Evolutionary conservation across 2,329 filamentous ascomycete genomes (phyloP).

Genomic region (Dothistroma septosporum): DNA sequence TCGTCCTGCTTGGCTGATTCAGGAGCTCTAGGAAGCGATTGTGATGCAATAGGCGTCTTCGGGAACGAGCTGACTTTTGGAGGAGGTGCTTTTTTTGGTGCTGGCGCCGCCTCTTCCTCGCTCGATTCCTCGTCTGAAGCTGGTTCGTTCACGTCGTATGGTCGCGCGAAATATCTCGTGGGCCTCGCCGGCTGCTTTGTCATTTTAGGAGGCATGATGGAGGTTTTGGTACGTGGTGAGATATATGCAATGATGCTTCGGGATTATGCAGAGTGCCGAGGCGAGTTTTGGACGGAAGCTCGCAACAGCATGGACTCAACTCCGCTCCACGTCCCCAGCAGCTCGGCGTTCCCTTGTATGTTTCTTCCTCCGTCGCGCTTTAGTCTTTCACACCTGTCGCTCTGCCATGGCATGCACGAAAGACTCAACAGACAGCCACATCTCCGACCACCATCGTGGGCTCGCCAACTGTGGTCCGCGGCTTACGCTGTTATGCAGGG

Average conservation of each 20-base stretch:
- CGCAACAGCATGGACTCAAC: too few relatives aligned
- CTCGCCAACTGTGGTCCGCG: too few relatives aligned
- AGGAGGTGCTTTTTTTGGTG: constrained; percentile 38
- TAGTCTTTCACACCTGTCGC: too few relatives aligned
- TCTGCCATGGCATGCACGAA: too few relatives aligned
- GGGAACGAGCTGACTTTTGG: constrained; percentile 47
- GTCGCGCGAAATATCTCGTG: constrained; percentile 80
- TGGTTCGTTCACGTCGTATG: constrained; percentile 56
- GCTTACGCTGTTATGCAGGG: too few relatives aligned
- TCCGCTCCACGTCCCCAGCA: too few relatives aligned
- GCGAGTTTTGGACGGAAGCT: too few relatives aligned
- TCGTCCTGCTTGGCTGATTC: constrained; percentile 33
- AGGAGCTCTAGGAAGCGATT: constrained; percentile 27
- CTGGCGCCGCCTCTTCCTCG: constrained; percentile 45
- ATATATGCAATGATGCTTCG: neutral
- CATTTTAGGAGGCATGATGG: constrained; percentile 70
- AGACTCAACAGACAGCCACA: too few relatives aligned
- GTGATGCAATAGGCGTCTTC: constrained; percentile 31
- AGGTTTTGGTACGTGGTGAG: neutral
- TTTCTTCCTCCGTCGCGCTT: too few relatives aligned
- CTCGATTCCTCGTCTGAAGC: constrained; percentile 41
- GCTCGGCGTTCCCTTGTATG: too few relatives aligned
- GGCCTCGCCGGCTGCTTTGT: constrained; percentile 83
- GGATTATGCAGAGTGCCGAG: too few relatives aligned
- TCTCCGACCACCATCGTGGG: too few relatives aligned